These are phyloP conservation scores for Cladophialophora yegresii DNA, from an alignment of 2,329 filamentous ascomycete genomes.

Conservation along the genomic window DNA sequence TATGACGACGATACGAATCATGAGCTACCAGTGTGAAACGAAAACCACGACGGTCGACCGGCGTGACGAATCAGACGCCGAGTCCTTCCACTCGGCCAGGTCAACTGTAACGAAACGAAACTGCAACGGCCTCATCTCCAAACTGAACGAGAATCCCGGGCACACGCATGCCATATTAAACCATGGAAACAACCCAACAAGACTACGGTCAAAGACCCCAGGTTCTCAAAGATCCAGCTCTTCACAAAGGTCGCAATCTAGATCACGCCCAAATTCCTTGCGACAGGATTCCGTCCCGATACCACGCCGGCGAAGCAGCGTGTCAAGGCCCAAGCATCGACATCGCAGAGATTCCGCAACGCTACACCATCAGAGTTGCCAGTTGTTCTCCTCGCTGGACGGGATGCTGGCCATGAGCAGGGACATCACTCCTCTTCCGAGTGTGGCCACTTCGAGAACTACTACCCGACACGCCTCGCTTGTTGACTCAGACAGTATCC, in stretches of 20 bases:
- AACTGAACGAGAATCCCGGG: background rate
- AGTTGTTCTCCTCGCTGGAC: slow-evolving; percentile 27
- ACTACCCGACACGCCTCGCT: slow-evolving; percentile 25
- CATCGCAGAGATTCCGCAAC: slow-evolving; percentile 18
- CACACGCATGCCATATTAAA: background rate
- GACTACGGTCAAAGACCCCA: background rate
- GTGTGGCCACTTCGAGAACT: slow-evolving; percentile 17
- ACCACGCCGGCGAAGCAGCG: slow-evolving; percentile 24
- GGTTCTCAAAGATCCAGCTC: slow-evolving; percentile 1
- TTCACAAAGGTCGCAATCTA: background rate
- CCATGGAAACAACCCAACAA: slow-evolving; percentile 1
- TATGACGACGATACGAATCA: slow-evolving; percentile 22
- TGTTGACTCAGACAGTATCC: slow-evolving; percentile 5
- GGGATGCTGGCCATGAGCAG: slow-evolving; percentile 24
- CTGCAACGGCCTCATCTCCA: background rate
- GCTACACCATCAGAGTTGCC: slow-evolving; percentile 25
- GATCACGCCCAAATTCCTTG: slow-evolving; percentile 5
- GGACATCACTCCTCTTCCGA: slow-evolving; percentile 26
- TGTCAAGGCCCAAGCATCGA: slow-evolving; percentile 6
- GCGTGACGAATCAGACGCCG: slow-evolving; percentile 24
- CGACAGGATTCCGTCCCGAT: slow-evolving; percentile 11
- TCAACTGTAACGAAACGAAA: slow-evolving; percentile 14
- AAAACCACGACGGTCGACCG: background rate
- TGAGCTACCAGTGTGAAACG: slow-evolving; percentile 11
- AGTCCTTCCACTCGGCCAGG: slow-evolving; percentile 33